Percentiles rank a stretch among this genome's conserved stretches.
phyloP scores from a whole-genome alignment of 139 green algal species.

The Micractinium sp. region DNA sequence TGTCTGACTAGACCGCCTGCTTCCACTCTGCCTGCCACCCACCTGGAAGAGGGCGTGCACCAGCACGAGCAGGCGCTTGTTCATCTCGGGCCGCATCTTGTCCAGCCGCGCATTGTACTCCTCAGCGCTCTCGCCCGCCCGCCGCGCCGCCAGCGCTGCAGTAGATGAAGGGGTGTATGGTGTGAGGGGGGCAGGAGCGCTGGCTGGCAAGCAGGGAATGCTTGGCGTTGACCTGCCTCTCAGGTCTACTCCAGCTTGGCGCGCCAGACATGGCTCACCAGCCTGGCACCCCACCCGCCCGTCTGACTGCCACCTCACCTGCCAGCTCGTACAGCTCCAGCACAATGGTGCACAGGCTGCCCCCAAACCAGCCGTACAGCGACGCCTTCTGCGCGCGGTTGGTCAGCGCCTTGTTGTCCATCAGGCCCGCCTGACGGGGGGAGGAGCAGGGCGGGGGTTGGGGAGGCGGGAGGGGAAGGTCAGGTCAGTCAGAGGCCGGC shows the following conservation, averaged over 20 bases:
- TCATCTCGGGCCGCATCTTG: conserved; percentile 65
- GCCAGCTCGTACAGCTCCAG: conserved; percentile 53
- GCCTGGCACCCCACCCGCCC: too few species aligned
- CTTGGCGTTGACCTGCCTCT: neutral
- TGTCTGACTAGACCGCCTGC: too few species aligned
- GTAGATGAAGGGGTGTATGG: neutral
- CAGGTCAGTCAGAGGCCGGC: too few species aligned
- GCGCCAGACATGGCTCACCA: conserved; percentile 29
- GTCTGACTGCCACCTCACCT: neutral
- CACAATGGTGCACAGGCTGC: conserved; percentile 57
- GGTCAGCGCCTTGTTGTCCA: conserved; percentile 73
- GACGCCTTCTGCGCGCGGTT: conserved; percentile 77
- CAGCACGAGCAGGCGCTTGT: conserved; percentile 66
- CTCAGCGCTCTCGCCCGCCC: conserved; percentile 62
- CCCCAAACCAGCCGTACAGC: conserved; percentile 67
- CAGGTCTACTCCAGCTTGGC: conserved; percentile 50
- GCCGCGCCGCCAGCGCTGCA: conserved; percentile 18
- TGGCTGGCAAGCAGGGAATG: neutral
- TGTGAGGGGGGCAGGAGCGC: too few species aligned
- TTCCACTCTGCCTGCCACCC: too few species aligned
- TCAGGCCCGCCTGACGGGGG: conserved; percentile 70
- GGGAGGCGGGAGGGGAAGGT: neutral
- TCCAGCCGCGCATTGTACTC: conserved; percentile 69
- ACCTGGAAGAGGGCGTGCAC: conserved; percentile 81
- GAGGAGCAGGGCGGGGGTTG: neutral